These are phyloP conservation scores for Fraxinus americana DNA, from an alignment of 257 asterid species.

Conservation along the genomic window DNA sequence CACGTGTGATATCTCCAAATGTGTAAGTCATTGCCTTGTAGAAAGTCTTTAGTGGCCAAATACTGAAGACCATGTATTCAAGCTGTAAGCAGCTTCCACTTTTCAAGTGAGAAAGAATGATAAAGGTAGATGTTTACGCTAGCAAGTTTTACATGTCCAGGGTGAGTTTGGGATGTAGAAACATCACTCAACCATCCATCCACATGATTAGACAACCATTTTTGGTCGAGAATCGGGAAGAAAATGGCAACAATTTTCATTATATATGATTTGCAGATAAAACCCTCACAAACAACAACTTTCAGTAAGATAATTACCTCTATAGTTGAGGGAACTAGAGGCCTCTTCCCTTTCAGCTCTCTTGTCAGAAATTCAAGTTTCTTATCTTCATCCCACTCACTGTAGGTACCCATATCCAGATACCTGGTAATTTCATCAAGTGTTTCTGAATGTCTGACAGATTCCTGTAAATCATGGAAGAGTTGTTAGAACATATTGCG, in stretches of 20 bases:
- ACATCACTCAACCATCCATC: background rate
- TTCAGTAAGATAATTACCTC: conserved; percentile 45
- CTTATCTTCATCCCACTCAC: conserved; percentile 92
- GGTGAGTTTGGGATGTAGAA: background rate
- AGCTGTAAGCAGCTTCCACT: background rate
- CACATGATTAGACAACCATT: background rate
- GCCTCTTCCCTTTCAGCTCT: conserved; percentile 96
- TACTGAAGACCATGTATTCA: background rate
- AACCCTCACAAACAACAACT: no score
- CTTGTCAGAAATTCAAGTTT: conserved; percentile 75
- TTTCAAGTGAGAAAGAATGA: background rate
- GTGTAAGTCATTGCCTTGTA: background rate
- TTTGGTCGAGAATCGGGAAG: background rate
- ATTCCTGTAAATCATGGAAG: conserved; percentile 58
- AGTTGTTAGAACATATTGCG: no score
- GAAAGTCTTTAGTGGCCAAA: background rate
- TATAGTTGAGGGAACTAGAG: conserved; percentile 78
- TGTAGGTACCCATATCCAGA: conserved; percentile 88
- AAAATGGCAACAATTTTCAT: background rate
- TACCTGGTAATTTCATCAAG: conserved; percentile 87
- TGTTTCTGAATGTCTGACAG: conserved; percentile 85
- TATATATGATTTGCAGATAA: background rate
- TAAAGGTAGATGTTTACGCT: background rate
- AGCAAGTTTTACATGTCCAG: background rate
- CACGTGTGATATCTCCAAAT: background rate